Evolutionary conservation across 2,329 filamentous ascomycete genomes (phyloP).

Genomic region (Nothophoma quercina): DNA sequence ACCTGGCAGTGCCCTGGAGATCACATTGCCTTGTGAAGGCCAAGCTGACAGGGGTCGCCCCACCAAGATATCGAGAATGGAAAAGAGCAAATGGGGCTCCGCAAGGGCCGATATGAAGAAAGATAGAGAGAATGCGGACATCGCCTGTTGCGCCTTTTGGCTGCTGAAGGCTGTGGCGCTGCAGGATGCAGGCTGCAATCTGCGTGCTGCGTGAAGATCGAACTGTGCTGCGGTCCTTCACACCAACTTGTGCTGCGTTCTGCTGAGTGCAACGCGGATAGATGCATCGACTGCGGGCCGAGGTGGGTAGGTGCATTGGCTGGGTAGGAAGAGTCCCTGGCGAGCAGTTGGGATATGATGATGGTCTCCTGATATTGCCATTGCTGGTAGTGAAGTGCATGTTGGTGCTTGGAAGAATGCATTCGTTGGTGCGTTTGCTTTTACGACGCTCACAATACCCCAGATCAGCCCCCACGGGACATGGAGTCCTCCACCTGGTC

Average conservation of each 20-base stretch:
- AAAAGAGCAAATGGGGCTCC: slow-evolving; percentile 32
- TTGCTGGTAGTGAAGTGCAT: slow-evolving; percentile 6
- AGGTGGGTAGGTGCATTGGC: slow-evolving; percentile 14
- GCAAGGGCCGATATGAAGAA: slow-evolving; percentile 28
- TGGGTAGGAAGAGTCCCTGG: slow-evolving; percentile 15
- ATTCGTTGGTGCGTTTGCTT: slow-evolving; percentile 23
- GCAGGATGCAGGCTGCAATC: slow-evolving; percentile 11
- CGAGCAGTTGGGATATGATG: slow-evolving; percentile 28
- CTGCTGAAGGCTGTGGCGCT: slow-evolving; percentile 1
- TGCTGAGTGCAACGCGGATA: slow-evolving; percentile 23
- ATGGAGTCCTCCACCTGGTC: slow-evolving; percentile 18
- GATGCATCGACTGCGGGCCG: slow-evolving; percentile 32
- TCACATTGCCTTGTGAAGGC: slow-evolving; percentile 21
- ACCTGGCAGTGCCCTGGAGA: slow-evolving; percentile 11
- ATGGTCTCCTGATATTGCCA: slow-evolving; percentile 20
- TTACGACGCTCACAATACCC: slow-evolving; percentile 27
- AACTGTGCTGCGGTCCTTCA: slow-evolving; percentile 8
- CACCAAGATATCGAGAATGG: slow-evolving; percentile 23
- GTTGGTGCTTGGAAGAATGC: slow-evolving; percentile 12
- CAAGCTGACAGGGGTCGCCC: slow-evolving; percentile 33
- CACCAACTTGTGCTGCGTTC: slow-evolving; percentile 27
- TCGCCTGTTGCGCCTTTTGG: slow-evolving; percentile 19
- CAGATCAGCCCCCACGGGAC: slow-evolving; percentile 31
- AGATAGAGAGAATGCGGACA: slow-evolving; percentile 24
- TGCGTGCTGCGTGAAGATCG: slow-evolving; percentile 15